A percentile compares a stretch with the other conserved stretches of the same genome.
Evolutionary conservation across 2,329 filamentous ascomycete genomes (phyloP).

Genomic region (Periglandula ipomoeae): DNA sequence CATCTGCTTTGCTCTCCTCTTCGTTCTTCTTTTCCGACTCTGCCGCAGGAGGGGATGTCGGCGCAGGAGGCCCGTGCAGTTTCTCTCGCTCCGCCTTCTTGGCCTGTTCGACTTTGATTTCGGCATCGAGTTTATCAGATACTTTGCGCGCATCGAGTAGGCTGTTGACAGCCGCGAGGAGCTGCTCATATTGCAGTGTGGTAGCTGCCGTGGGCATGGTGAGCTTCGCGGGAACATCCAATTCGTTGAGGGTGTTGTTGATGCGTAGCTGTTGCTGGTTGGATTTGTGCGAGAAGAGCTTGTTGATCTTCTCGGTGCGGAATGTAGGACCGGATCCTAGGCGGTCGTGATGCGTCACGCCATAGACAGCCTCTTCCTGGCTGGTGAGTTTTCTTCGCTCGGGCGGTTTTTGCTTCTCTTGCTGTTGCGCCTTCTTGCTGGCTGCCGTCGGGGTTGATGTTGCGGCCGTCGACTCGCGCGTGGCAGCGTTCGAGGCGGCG

Average conservation of each 20-base stretch:
- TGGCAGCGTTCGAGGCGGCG: slow-evolving; percentile 31
- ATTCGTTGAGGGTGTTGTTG: slow-evolving; percentile 58
- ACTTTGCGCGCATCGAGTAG: slow-evolving; percentile 67
- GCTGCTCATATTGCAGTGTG: slow-evolving; percentile 59
- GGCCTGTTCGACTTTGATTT: slow-evolving; percentile 52
- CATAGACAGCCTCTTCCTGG: slow-evolving; percentile 71
- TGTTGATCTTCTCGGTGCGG: slow-evolving; percentile 73
- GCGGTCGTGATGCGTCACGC: slow-evolving; percentile 77
- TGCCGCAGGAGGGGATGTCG: neutral
- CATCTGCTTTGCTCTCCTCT: slow-evolving; percentile 5
- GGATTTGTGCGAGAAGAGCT: slow-evolving; percentile 68
- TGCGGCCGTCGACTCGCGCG: slow-evolving; percentile 25
- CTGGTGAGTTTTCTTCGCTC: slow-evolving; percentile 63
- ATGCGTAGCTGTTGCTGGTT: slow-evolving; percentile 70
- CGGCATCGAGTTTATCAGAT: slow-evolving; percentile 65
- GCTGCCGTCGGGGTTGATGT: slow-evolving; percentile 26
- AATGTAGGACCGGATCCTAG: slow-evolving; percentile 81
- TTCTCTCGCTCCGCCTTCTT: slow-evolving; percentile 47
- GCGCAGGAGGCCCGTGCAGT: slow-evolving; percentile 11
- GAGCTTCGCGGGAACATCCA: slow-evolving; percentile 61
- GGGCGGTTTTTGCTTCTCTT: slow-evolving; percentile 26
- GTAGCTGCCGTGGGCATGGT: slow-evolving; percentile 67
- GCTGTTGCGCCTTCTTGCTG: slow-evolving; percentile 39
- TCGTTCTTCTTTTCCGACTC: neutral
- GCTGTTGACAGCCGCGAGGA: slow-evolving; percentile 58